Evolutionary conservation across 1,284 basidiomycete genomes (phyloP).

Genomic region (Amylostereum chailletii): DNA sequence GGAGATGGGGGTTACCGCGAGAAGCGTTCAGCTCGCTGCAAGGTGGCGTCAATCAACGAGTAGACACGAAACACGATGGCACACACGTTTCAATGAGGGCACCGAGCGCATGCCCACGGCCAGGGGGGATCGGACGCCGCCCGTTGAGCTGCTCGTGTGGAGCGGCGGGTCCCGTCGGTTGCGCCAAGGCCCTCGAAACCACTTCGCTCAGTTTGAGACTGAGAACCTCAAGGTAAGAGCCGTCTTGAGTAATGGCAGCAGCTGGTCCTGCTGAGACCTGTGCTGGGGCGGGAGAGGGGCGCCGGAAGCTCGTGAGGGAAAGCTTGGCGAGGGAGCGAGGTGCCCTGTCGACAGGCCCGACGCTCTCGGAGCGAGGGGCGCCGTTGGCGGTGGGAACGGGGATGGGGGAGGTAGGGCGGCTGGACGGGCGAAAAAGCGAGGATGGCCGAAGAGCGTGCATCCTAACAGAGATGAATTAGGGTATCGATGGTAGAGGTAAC

Average conservation of each 20-base stretch:
- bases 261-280: conserved; percentile 26
- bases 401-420: conserved; percentile 52
- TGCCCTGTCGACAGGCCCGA: conserved; percentile 30
- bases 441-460: conserved; percentile 62
- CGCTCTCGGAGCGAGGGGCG: conserved; percentile 30
- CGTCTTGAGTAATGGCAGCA: conserved; percentile 56
- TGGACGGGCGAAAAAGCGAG: conserved; percentile 54
- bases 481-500: conserved; percentile 12
- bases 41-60: conserved; percentile 10
- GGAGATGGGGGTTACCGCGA: conserved; percentile 51
- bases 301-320: conserved; percentile 47
- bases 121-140: conserved; percentile 59
- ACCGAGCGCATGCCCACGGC: conserved; percentile 58
- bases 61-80: conserved; percentile 4
- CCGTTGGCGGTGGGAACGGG: conserved; percentile 21
- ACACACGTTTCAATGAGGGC: conserved; percentile 61
- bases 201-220: conserved; percentile 71
- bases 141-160: conserved; percentile 47
- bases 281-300: conserved; percentile 29
- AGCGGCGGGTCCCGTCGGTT: conserved; percentile 44
- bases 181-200: conserved; percentile 64
- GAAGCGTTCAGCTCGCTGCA: conserved; percentile 62
- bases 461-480: conserved; percentile 22
- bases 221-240: conserved; percentile 68
- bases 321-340: conserved; percentile 47